Base-by-base conservation (phyloP, 495 filamentous ascomycete species). In the Aspergillus cavernicola region DNA sequence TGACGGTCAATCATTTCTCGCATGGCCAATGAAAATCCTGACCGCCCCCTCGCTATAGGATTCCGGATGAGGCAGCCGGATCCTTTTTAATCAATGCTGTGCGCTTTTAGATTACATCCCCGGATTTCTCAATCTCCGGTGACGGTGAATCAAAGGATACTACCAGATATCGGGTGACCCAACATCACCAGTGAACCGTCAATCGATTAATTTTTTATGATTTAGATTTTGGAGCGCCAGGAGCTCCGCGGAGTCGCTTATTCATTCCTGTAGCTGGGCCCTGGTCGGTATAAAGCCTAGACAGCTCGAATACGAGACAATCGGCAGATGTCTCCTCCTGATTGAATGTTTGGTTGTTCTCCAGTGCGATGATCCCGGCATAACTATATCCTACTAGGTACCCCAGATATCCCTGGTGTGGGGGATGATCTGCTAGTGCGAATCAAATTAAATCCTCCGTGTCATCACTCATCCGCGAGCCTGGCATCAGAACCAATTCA, bases 351-450 rank as follows among this genome's bases (percentile, higher is more conserved):
- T 43, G 7, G 22, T 28, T 12, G 28, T 33, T 8, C 31, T 24
- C 20, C 23, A 13, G 13, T 26, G 9, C 13, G 22, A 42, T 9
- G 12, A 47, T 47, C 18, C 29, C 19, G 4, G 44, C 18, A 23
- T 16, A 47, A 4, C 24, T 9, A 9, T 46, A 46, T 29, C 16
- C 24, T 36, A n/a, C n/a, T n/a, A n/a, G n/a, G n/a, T n/a, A 32
- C 52, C 51, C 52, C 52, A 54, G 52, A 32, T 40, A 38, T 53
- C 15, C 15, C 9, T n/a, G 19, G n/a, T 53, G 42, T 47, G 51
- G 42, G 51, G 51, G 41, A 39, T 38, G 41, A 54, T 54, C 52
- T 35, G 18, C 52, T 54, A 39, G 16, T 39, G 42, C 42, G 12
- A 47, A 41, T 33, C 15, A 39, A 33, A 33, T 33, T 29, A 32